Conservation (phyloP, 495 filamentous ascomycete genomes). For the Aspergillus coremiiformis region DNA sequence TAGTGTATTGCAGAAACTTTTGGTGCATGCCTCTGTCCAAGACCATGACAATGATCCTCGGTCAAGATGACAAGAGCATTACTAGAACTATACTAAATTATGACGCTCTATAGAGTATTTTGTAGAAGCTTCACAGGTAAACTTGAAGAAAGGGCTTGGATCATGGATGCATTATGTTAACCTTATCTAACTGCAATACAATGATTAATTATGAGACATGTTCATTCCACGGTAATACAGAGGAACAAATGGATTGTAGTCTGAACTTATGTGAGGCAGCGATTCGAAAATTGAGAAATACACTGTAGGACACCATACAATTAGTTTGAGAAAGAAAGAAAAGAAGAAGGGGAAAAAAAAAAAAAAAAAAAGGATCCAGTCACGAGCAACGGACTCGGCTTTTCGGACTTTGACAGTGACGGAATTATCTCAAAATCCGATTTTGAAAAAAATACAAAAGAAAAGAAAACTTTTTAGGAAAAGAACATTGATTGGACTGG, state of each 20-base stretch:
- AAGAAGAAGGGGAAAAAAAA: too few relatives aligned
- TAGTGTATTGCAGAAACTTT: too few relatives aligned
- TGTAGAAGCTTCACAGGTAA: background rate
- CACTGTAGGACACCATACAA: background rate
- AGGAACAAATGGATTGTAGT: constrained; percentile 1
- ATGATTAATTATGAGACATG: background rate
- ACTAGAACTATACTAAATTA: too few relatives aligned
- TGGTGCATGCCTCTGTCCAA: too few relatives aligned
- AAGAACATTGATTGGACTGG: constrained; percentile 5
- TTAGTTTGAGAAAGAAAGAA: too few relatives aligned
- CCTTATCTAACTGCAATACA: background rate
- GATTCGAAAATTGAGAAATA: background rate
- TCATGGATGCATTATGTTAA: background rate
- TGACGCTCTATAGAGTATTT: background rate
- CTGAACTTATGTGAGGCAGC: background rate
- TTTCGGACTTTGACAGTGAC: constrained; percentile 13
- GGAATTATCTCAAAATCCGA: background rate
- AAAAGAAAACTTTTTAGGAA: background rate
- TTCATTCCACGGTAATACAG: constrained; percentile 10
- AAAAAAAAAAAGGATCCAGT: background rate
- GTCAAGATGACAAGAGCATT: background rate
- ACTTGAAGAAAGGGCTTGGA: background rate
- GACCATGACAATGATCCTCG: background rate
- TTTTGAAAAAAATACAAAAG: background rate
- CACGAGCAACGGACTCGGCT: constrained; percentile 12